phyloP scores from a whole-genome alignment of 2,329 filamentous ascomycete genomes.

The Colletotrichum eremochloae region DNA sequence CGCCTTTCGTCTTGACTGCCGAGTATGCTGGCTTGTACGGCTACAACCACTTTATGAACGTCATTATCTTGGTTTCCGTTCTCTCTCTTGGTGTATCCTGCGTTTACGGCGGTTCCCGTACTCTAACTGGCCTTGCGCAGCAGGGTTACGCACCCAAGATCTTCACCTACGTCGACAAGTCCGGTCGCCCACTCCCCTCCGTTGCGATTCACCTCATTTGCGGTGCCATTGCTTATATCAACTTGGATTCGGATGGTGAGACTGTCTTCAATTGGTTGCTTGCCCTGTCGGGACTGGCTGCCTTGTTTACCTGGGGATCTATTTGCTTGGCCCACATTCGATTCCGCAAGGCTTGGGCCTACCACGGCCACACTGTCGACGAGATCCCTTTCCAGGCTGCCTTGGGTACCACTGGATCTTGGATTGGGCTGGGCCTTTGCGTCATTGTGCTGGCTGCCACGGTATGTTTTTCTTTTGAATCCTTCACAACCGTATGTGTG shows the following conservation, averaged over 20 bases:
- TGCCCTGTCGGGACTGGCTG: conserved; percentile 73
- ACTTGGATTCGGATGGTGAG: conserved; percentile 58
- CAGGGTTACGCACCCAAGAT: conserved; percentile 70
- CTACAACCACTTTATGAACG: conserved; percentile 70
- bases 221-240: conserved; percentile 65
- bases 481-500: too few species aligned
- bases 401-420: conserved; percentile 74
- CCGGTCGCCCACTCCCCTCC: conserved; percentile 67
- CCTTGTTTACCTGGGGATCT: conserved; percentile 77
- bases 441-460: conserved; percentile 69
- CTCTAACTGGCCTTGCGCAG: conserved; percentile 70
- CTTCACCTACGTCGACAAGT: conserved; percentile 69
- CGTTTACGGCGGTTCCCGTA: conserved; percentile 71
- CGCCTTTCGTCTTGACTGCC: conserved; percentile 71
- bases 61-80: conserved; percentile 70
- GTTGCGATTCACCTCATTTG: conserved; percentile 62
- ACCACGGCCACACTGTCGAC: conserved; percentile 71
- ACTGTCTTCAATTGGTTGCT: conserved; percentile 75
- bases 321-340: conserved; percentile 79
- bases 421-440: conserved; percentile 71
- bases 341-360: conserved; percentile 74
- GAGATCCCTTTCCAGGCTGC: conserved; percentile 76
- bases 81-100: conserved; percentile 70
- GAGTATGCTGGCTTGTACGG: conserved; percentile 63
- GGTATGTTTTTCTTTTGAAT: conserved; percentile 46